phyloP scores from a whole-genome alignment of 2,329 filamentous ascomycete genomes.

The Neofusicoccum sp. region DNA sequence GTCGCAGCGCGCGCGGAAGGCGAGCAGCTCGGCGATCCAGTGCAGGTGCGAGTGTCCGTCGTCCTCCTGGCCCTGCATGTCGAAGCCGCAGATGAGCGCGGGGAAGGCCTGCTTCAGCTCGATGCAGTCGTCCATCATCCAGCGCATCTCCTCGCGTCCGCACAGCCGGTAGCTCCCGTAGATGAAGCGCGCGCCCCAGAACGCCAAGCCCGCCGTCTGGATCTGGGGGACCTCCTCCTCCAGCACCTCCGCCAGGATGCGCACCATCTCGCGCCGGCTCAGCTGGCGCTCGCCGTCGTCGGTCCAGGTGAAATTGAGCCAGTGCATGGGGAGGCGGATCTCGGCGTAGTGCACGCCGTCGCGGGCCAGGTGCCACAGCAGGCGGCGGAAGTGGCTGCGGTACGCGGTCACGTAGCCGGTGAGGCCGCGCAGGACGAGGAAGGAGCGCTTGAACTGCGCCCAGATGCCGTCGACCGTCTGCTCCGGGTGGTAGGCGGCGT shows the following conservation, averaged over 20 bases:
- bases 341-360: slow-evolving; percentile 73
- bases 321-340: slow-evolving; percentile 66
- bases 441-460: slow-evolving; percentile 64
- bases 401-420: slow-evolving; percentile 69
- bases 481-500: slow-evolving; percentile 57
- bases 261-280: slow-evolving; percentile 62
- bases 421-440: slow-evolving; percentile 71
- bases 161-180: slow-evolving; percentile 71
- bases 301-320: slow-evolving; percentile 64
- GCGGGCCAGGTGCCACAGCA: slow-evolving; percentile 62
- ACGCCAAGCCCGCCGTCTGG: slow-evolving; percentile 35
- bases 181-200: slow-evolving; percentile 67
- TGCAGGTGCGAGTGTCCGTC: slow-evolving; percentile 61
- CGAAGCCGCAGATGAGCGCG: slow-evolving; percentile 70
- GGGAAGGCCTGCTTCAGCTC: slow-evolving; percentile 60
- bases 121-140: slow-evolving; percentile 63
- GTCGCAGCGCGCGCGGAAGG: slow-evolving; percentile 58
- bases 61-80: slow-evolving; percentile 66
- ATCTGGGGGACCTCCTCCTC: slow-evolving; percentile 49
- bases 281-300: slow-evolving; percentile 59
- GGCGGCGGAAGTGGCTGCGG: slow-evolving; percentile 60
- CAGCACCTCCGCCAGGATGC: slow-evolving; percentile 59
- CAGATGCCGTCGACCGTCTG: slow-evolving; percentile 45
- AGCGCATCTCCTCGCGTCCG: slow-evolving; percentile 48
- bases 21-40: slow-evolving; percentile 60